phyloP scores from a whole-genome alignment of 768 basidiomycete species.

The Boletus pseudopeckii region DNA sequence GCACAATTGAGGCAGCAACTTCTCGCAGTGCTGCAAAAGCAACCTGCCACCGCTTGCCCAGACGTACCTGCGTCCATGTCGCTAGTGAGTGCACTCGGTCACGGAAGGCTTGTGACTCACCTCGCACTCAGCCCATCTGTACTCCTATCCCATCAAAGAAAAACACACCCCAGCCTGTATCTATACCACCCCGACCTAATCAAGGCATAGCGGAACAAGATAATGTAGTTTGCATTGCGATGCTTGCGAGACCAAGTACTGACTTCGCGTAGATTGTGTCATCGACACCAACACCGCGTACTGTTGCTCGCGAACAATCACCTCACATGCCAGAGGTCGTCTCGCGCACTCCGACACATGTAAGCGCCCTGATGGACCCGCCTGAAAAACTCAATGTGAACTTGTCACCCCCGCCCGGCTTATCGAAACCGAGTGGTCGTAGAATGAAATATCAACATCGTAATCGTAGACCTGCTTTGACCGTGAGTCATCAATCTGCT shows the following conservation, averaged over 20 bases:
- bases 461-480: background rate
- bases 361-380: background rate
- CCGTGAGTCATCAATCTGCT: conserved; percentile 1
- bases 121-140: background rate
- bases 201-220: background rate
- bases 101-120: background rate
- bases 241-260: background rate
- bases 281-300: conserved; percentile 1
- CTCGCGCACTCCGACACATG: background rate
- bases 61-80: background rate
- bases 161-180: background rate
- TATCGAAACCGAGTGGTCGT: background rate
- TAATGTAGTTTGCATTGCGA: conserved; percentile 1
- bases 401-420: conserved; percentile 12
- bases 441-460: accelerated
- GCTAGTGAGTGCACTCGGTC: conserved; percentile 1
- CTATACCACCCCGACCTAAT: background rate
- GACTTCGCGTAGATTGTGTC: conserved; percentile 5
- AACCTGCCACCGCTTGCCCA: background rate
- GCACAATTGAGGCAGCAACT: conserved; percentile 4
- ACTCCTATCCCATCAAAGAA: background rate
- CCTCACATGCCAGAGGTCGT: background rate
- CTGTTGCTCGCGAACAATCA: background rate
- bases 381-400: background rate
- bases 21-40: background rate